Base-by-base conservation (phyloP, 306 rosid species). In the Ammopiptanthus mongolicus region DNA sequence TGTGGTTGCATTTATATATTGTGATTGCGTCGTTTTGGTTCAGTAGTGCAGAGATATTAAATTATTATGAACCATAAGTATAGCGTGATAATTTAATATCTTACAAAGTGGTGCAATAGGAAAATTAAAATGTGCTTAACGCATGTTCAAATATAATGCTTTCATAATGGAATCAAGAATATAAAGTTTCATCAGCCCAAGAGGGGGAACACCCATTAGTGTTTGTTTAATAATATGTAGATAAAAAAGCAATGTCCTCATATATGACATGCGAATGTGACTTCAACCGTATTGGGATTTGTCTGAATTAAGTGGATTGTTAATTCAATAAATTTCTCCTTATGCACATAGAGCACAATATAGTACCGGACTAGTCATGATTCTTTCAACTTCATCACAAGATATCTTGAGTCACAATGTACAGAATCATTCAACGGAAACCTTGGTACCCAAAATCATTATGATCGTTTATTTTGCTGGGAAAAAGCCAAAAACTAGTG, bases 401-500 rank as follows among this genome's bases (percentile, higher is more conserved):
- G 58, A 53, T 47, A 57, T 23, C 13, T 33, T 18, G 31, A 48
- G 62, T 47, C 59, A 28, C 48, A 28, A n/a, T 37, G 36, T 36
- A 10, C 44, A 42, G 66, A 71, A 69, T 75, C 55, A 69, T 57
- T 76, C 18, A 56, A 7, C 33, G 61, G 36, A 58, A n/a, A 57
- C 57, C 36, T 23, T 60, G 33, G 46, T 25, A 61, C 70, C 71
- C 39, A 78, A 63, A 60, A 60, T 50, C 34, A 69, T 36, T 23
- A 11, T 41, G 70, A 18, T 59, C 42, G 48, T 59, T 48, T 78
- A 56, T 73, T 47, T 80, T 67, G 22, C 5, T 47, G 60, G 51
- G 73, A 48, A 42, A 69, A 47, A 81, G 74, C 73, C 37, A 76
- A 36, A 46, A 39, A 19, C 73, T 64, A 13, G 13, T 61, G 28